Base-by-base conservation (phyloP, 768 basidiomycete species). In the Plicaturopsis crispa region DNA sequence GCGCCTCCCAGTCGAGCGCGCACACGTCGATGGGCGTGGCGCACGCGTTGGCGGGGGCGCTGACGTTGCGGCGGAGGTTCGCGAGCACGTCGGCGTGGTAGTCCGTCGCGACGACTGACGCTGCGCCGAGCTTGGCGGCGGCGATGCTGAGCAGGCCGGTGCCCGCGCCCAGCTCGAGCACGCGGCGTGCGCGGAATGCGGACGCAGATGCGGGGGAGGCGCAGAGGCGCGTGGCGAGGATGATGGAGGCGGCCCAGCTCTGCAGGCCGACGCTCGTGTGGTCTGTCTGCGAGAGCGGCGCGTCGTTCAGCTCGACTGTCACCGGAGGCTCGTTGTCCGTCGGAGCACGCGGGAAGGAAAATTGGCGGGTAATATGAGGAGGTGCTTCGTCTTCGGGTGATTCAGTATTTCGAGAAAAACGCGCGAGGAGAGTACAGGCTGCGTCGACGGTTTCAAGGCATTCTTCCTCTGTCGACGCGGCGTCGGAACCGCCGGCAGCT, bases 91-190 rank as follows among this genome's bases (percentile, higher is more conserved):
- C 69, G 0, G 78, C 72, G 53, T 90, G 85, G 47, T 75, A 89
- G 51, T 92, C 88, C 6, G 84, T 87, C 11, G 85, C 82, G 18
- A 79, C 57, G 38, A 24, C 7, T 18, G 7, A 10, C 13, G 33
- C 8, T 6, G 2, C 12, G n/a, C n/a, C 12, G 14, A 31, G 28
- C 48, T 72, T 77, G 2, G 75, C 73, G 1, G 69, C 62, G 10
- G 74, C 67, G 45, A 92, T 80, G 47, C 84, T 84, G 13, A 90
- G 69, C 39, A 90, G 61, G 4, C 88, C 88, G 0, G 88, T 91
- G 3, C 88, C 88, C 1, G 85, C 84, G 5, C 88, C 87, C n/a
- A 92, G 70, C 56, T 92, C 86, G 31, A 91, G 68, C 8, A 90
- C 51, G 2, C 75, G 62, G 1, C 73, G 26, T 18, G 21, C 37